Conservation (phyloP, 2,329 filamentous ascomycete species). For the Ciborinia camelliae region DNA sequence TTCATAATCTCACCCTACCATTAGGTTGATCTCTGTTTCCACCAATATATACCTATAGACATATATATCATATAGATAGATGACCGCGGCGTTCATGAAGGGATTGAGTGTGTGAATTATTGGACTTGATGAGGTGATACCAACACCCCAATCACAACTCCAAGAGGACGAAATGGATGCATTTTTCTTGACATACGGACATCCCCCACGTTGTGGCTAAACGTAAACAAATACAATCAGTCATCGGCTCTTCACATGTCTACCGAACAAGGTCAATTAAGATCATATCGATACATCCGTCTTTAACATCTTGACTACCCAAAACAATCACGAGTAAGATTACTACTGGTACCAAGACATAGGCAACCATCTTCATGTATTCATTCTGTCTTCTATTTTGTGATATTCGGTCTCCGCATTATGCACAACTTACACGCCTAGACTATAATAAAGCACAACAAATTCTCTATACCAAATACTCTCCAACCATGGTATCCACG, state of each 20-base stretch:
- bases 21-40: neutral
- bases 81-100: neutral
- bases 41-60: neutral
- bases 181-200: neutral
- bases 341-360: neutral
- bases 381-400: neutral
- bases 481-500: constrained; percentile 8
- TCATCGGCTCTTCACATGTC: constrained; percentile 7
- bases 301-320: neutral
- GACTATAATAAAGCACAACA: neutral
- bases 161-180: neutral
- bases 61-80: no score
- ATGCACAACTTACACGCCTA: neutral
- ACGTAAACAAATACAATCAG: neutral
- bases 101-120: neutral
- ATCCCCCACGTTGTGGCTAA: neutral
- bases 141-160: constrained; percentile 3
- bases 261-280: neutral
- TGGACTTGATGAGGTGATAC: constrained; percentile 15
- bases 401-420: neutral
- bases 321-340: neutral
- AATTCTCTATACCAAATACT: neutral
- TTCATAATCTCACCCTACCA: neutral
- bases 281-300: neutral
- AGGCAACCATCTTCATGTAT: neutral